A percentile compares a stretch with the other conserved stretches of the same genome.
These are phyloP conservation scores for Syzygium jambos DNA, from an alignment of 345 rosid species.

Conservation along the genomic window DNA sequence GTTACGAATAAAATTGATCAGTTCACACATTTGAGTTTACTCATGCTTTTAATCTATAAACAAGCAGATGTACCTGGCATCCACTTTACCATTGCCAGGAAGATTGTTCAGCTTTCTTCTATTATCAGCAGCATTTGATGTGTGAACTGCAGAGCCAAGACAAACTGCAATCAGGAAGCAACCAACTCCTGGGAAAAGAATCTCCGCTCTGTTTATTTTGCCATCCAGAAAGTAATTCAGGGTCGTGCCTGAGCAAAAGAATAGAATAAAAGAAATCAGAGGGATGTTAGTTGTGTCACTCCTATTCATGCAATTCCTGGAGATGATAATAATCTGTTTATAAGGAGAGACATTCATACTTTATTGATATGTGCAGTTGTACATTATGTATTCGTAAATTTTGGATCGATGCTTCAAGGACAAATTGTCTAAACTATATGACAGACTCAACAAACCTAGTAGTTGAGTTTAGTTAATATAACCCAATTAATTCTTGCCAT, in stretches of 20 bases:
- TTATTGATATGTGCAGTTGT: neutral
- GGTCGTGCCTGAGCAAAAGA: constrained; percentile 50
- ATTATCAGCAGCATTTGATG: constrained; percentile 60
- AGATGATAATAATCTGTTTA: neutral
- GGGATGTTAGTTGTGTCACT: neutral
- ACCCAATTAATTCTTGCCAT: neutral
- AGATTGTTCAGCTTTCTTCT: constrained; percentile 41
- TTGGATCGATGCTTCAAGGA: neutral
- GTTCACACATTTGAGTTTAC: neutral
- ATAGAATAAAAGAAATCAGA: neutral
- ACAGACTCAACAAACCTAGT: neutral
- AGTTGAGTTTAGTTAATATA: neutral
- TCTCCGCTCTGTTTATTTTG: constrained; percentile 66
- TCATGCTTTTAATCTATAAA: neutral
- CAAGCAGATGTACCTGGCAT: constrained; percentile 18
- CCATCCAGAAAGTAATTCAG: constrained; percentile 81
- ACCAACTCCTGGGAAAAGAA: constrained; percentile 58
- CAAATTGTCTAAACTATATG: neutral
- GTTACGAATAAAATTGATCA: neutral
- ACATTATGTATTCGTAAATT: neutral
- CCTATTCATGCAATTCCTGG: neutral
- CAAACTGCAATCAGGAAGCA: neutral
- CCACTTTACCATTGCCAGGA: constrained; percentile 13
- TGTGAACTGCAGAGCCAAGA: neutral
- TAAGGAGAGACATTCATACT: too few species aligned